Conservation (phyloP, 2,329 filamentous ascomycete species). For the Emydomyces testavorans region DNA sequence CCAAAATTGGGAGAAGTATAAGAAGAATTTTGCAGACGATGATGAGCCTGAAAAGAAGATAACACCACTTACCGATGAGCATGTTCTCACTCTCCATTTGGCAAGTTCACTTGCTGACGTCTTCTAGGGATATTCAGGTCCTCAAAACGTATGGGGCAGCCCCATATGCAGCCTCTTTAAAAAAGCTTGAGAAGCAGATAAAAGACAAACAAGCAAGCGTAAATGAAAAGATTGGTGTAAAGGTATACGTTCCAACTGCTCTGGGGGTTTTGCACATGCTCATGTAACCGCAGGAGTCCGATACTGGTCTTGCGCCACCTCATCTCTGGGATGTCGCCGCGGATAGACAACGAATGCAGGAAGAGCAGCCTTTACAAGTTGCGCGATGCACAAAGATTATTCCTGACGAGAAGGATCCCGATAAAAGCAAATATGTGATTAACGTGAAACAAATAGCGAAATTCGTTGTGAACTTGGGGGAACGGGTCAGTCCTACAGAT, state of each 20-base stretch:
- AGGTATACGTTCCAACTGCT: slow-evolving; percentile 23
- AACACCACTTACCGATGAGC: slow-evolving; percentile 92
- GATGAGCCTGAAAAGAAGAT: slow-evolving; percentile 99
- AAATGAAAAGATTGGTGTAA: slow-evolving; percentile 85
- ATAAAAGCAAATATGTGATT: slow-evolving; percentile 99
- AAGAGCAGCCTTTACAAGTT: slow-evolving; percentile 95
- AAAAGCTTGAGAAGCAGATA: slow-evolving; percentile 98
- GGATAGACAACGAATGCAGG: slow-evolving; percentile 94
- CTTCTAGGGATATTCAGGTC: slow-evolving; percentile 84
- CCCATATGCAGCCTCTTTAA: slow-evolving; percentile 83
- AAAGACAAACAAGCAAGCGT: slow-evolving; percentile 98
- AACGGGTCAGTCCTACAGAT: slow-evolving; percentile 93
- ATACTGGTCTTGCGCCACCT: slow-evolving; percentile 92
- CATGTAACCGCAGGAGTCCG: slow-evolving; percentile 62
- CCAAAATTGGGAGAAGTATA: slow-evolving; percentile 95
- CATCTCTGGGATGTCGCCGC: slow-evolving; percentile 98
- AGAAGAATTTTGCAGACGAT: slow-evolving; percentile 93
- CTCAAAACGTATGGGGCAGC: slow-evolving; percentile 98
- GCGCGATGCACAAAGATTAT: slow-evolving; percentile 99
- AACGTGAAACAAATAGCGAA: slow-evolving; percentile 99
- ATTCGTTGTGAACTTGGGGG: slow-evolving; percentile 94
- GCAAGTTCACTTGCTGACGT: slow-evolving; percentile 22
- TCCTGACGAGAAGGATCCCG: slow-evolving; percentile 83
- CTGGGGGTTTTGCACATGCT: slow-evolving; percentile 6
- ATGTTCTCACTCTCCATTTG: slow-evolving; percentile 30